phyloP scores from a whole-genome alignment of 139 green algal species.

The Picochlorum sp. region DNA sequence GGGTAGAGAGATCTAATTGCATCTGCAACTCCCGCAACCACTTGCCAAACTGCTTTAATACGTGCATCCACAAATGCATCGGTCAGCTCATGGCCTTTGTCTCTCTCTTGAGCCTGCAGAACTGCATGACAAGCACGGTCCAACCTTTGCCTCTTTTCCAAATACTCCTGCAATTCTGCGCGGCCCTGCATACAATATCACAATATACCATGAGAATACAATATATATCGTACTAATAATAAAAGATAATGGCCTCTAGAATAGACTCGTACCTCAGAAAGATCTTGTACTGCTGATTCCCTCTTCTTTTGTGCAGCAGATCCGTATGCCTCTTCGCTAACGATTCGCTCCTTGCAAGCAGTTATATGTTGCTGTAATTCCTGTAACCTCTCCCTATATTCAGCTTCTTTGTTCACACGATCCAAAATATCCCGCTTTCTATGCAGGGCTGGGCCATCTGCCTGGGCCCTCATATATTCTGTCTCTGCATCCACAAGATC shows the following conservation, averaged over 20 bases:
- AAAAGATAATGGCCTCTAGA: no score
- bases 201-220: not conserved
- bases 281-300: slow-evolving; percentile 18
- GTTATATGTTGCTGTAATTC: slow-evolving; percentile 37
- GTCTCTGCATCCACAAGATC: slow-evolving; percentile 37
- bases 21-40: slow-evolving; percentile 31
- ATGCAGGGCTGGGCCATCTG: slow-evolving; percentile 57
- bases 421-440: slow-evolving; percentile 66
- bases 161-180: slow-evolving; percentile 9
- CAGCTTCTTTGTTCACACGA: slow-evolving; percentile 64
- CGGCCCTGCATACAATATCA: slow-evolving; percentile 4
- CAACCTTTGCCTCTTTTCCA: slow-evolving; percentile 15
- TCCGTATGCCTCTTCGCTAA: slow-evolving; percentile 19
- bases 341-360: slow-evolving; percentile 21
- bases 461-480: slow-evolving; percentile 40
- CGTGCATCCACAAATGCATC: slow-evolving; percentile 23
- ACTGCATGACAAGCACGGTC: slow-evolving; percentile 23
- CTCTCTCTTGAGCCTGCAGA: slow-evolving; percentile 24
- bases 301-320: slow-evolving; percentile 8
- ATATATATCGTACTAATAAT: no score
- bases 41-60: slow-evolving; percentile 26
- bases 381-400: slow-evolving; percentile 62
- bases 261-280: slow-evolving; percentile 6
- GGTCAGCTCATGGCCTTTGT: slow-evolving; percentile 21
- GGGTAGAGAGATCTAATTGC: slow-evolving; percentile 24